Evolutionary conservation across 352 stramenopile species (phyloP), one percentile per base, ranked within the genome.

Genomic region (Phytophthora pluvialis): DNA sequence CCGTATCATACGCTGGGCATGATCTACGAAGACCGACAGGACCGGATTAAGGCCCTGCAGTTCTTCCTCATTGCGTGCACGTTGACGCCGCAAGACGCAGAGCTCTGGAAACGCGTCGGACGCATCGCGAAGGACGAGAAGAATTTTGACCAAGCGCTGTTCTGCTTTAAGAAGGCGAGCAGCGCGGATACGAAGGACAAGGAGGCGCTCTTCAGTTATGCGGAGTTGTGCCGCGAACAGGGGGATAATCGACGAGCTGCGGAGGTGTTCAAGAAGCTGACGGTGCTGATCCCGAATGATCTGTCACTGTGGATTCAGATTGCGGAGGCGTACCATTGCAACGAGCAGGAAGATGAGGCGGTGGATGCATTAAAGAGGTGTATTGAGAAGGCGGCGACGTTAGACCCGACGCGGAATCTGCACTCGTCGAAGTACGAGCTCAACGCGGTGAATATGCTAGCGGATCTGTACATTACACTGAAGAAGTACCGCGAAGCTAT

Each of bases 361-460:
- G 86, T 96, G 1, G 84, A 94, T 64, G 88, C 88, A 15, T 69
- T 96, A 1, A 88, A 91, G 49, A 93, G 80, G 67, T 96, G 88
- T 31, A 94, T 96, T 33, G 82, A 91, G 43, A 93, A 90, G 44
- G 83, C 86, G 0, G 86, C 81, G 25, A 80, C 76, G 3, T 43
- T 77, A 36, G 85, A 92, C 26, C 76, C 83, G n/a, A 51, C 75
- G 28, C 64, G 70, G n/a, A 77, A 84, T 32, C 69, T 86, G 36
- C 80, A 89, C 33, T 80, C 81, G 11, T 90, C 82, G 0, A 91
- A 91, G 40, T 89, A 91, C 59, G 88, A 94, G 45, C 79, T 94
- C 0, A 93, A 94, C 36, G 88, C 88, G 1, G 79, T 94, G n/a
- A 95, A 95, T 72, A 95, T 95, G 88, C 80, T 95, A 7, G 81